Conservation (phyloP, 2,329 filamentous ascomycete genomes). For the Epichloe coenophiala region DNA sequence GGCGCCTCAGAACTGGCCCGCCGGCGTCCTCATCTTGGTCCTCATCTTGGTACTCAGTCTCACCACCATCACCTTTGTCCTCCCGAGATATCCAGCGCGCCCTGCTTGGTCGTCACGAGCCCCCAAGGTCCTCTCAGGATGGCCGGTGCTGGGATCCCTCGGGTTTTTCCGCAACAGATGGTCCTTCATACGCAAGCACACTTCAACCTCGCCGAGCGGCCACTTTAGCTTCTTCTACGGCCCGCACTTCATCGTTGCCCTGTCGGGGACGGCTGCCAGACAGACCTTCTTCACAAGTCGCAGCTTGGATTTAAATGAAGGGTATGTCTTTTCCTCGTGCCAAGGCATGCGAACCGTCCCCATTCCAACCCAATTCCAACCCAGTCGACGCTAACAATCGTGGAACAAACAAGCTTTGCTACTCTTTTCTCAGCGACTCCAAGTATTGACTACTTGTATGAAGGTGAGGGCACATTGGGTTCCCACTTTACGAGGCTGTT, state of each 20-base stretch:
- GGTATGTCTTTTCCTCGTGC: conserved; percentile 15
- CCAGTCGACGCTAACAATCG: too few species aligned
- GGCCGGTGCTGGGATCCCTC: conserved; percentile 29
- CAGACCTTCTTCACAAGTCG: conserved; percentile 31
- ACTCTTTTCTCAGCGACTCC: conserved; percentile 19
- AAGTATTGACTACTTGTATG: conserved; percentile 8
- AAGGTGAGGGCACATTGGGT: conserved; percentile 11
- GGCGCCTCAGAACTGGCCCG: conserved; percentile 6
- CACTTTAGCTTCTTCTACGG: conserved; percentile 37
- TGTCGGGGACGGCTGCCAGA: conserved; percentile 29
- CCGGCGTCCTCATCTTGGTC: conserved; percentile 3
- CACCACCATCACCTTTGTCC: conserved; percentile 1
- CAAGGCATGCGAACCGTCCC: too few species aligned
- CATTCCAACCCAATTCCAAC: too few species aligned
- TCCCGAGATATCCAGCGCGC: conserved; percentile 4
- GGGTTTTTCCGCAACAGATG: conserved; percentile 32
- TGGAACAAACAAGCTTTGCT: conserved; percentile 12
- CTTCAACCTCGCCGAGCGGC: conserved; percentile 19
- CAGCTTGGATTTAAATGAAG: conserved; percentile 28
- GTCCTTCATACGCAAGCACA: conserved; percentile 27
- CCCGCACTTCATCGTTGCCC: conserved; percentile 27
- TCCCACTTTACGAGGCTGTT: conserved; percentile 16
- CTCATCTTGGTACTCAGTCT: conserved; percentile 2
- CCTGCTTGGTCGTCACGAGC: conserved; percentile 12
- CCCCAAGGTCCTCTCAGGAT: conserved; percentile 13